Evolutionary conservation across 257 asterid genomes (phyloP).

Genomic region (Petunia axillaris): DNA sequence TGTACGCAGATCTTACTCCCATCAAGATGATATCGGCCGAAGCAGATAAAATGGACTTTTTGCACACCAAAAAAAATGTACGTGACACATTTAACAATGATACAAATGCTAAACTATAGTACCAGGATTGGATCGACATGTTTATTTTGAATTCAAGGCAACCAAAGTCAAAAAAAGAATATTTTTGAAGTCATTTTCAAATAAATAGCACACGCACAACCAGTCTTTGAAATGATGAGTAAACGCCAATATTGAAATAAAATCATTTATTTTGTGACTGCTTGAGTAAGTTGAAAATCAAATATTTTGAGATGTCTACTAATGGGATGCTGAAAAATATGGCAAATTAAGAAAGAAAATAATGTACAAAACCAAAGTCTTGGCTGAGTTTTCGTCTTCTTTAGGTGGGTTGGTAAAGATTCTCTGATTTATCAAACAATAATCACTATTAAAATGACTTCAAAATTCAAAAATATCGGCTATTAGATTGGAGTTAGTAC

Average conservation of each 20-base stretch:
- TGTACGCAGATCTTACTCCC: too few relatives aligned
- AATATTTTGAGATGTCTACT: background rate
- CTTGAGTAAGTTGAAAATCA: background rate
- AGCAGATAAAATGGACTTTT: background rate
- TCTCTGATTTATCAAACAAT: background rate
- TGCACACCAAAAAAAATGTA: background rate
- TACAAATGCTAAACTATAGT: too few relatives aligned
- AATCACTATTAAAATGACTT: background rate
- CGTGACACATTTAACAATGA: background rate
- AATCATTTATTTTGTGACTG: background rate
- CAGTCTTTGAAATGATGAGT: conserved; percentile 2
- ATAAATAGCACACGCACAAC: background rate
- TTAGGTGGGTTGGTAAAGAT: conserved; percentile 19
- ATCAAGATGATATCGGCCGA: background rate
- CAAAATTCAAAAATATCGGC: conserved; percentile 38
- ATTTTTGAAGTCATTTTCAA: background rate
- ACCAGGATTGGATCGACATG: background rate
- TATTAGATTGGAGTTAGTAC: conserved; percentile 16
- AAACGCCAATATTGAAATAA: conserved; percentile 5
- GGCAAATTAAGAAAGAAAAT: conserved; percentile 4
- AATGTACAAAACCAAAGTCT: background rate
- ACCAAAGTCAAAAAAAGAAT: background rate
- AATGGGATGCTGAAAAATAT: background rate
- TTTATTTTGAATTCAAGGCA: background rate
- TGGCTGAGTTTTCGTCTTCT: background rate